Evolutionary conservation across 352 stramenopile species (phyloP), one percentile per base, ranked within the genome.

Genomic region (Phytophthora sp.): DNA sequence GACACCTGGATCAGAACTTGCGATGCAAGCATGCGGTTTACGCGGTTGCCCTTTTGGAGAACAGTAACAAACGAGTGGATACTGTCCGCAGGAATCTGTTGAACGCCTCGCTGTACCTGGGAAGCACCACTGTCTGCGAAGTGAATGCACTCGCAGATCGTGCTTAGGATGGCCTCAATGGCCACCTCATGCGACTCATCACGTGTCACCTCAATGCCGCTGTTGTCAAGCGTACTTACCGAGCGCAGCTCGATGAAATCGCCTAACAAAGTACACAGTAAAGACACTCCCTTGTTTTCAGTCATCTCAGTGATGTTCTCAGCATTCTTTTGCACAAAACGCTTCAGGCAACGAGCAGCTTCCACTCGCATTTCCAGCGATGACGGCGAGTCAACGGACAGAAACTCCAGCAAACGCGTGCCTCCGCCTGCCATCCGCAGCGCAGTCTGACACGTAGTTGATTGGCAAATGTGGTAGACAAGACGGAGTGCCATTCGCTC

Each of bases 401-500:
- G 54, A 28, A 93, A 74, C 41, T 94, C 82, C 6, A 81, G 66
- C 8, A 94, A 57, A 4, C 79, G 74, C 7, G 49, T 37, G 4
- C 80, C 79, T 24, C 66, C 79, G 30, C 83, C 84, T 18, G 85
- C 80, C n/a, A 69, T 63, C 6, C 87, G 82, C 24, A 96, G 55
- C 15, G 81, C 75, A 21, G 82, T 87, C 57, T 96, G 85, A 39
- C 85, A 91, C 23, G 68, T 54, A 1, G 57, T 65, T 9, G 83
- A 91, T 30, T 87, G 79, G 46, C 77, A 89, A 46, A 94, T 74
- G 44, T 94, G 80, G 45, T 91, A 93, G 18, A 94, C 65, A 5
- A 94, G 65, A 7, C 82, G 78, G 34, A 96, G 65, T 0, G 85
- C 79, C 55, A 88, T 89, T 35, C 83, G 77, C 57, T 91, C 79